Evolutionary conservation across 192 early-diverging fungal genomes (phyloP).

Genomic region (Spizellomyces punctatus): DNA sequence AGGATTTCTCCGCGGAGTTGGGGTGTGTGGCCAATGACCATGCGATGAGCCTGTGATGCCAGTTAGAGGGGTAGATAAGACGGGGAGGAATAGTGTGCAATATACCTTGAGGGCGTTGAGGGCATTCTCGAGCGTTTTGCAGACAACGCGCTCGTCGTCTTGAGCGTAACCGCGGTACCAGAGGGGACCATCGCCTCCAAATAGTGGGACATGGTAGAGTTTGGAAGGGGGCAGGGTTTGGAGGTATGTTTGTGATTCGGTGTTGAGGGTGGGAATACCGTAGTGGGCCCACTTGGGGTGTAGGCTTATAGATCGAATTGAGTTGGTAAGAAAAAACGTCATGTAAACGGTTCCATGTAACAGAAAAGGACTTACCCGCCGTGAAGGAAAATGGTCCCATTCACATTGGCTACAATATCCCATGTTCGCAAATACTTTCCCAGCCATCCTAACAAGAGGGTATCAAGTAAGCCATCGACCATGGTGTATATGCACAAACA

Average conservation of each 20-base stretch:
- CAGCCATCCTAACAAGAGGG: conserved; percentile 42
- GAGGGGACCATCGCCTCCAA: conserved; percentile 46
- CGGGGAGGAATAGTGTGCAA: not conserved
- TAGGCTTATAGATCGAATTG: not conserved
- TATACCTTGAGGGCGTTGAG: conserved; percentile 48
- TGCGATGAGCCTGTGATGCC: conserved; percentile 64
- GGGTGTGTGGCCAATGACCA: conserved; percentile 73
- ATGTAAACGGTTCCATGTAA: not conserved
- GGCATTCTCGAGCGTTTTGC: conserved; percentile 46
- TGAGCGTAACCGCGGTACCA: conserved; percentile 67
- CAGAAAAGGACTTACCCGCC: conserved; percentile 45
- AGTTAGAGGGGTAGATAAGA: not conserved
- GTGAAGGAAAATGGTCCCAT: conserved; percentile 62
- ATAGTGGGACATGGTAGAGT: conserved; percentile 32
- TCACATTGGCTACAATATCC: conserved; percentile 52
- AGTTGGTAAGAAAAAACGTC: not conserved
- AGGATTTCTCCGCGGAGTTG: conserved; percentile 57
- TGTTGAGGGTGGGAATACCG: conserved; percentile 57
- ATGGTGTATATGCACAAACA: not conserved
- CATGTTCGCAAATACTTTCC: conserved; percentile 47
- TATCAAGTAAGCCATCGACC: too few species aligned
- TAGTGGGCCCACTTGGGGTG: conserved; percentile 40
- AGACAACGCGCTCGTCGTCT: conserved; percentile 50
- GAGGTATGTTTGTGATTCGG: conserved; percentile 37
- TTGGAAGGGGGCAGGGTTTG: not conserved